These are phyloP conservation scores for Pleurotus tuoliensis DNA, from an alignment of 768 basidiomycete species.

Conservation along the genomic window DNA sequence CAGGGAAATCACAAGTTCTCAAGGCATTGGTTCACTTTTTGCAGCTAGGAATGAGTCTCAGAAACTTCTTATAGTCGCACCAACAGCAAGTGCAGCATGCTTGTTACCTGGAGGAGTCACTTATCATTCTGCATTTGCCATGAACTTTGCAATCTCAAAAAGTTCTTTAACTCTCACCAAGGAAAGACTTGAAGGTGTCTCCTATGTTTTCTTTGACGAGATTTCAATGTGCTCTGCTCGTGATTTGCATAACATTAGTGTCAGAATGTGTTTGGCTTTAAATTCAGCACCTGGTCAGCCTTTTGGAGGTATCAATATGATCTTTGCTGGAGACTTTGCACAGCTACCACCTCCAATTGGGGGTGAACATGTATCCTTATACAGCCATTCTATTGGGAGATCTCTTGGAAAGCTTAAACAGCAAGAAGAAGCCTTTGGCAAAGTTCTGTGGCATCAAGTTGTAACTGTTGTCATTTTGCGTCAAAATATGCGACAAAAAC, in stretches of 20 bases:
- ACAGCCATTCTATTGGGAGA: conserved; percentile 8
- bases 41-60: conserved; percentile 18
- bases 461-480: conserved; percentile 26
- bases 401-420: neutral
- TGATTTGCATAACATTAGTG: conserved; percentile 27
- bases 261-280: conserved; percentile 18
- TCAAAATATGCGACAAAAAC: conserved; percentile 28
- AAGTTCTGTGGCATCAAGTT: conserved; percentile 28
- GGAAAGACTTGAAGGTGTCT: conserved; percentile 17
- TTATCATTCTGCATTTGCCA: conserved; percentile 17
- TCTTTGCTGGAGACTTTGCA: conserved; percentile 32
- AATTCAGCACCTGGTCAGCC: conserved; percentile 11
- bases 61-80: conserved; percentile 21
- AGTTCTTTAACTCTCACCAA: conserved; percentile 1
- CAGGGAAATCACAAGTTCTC: conserved; percentile 29
- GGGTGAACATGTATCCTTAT: conserved; percentile 15
- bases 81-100: conserved; percentile 23
- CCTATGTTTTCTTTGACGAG: conserved; percentile 38
- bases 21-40: conserved; percentile 22
- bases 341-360: conserved; percentile 25
- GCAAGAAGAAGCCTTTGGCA: conserved; percentile 20
- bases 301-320: conserved; percentile 28
- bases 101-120: conserved; percentile 18
- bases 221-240: conserved; percentile 35
- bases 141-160: neutral